phyloP scores from a whole-genome alignment of 768 basidiomycete species.

The Rhizopogon rudus region DNA sequence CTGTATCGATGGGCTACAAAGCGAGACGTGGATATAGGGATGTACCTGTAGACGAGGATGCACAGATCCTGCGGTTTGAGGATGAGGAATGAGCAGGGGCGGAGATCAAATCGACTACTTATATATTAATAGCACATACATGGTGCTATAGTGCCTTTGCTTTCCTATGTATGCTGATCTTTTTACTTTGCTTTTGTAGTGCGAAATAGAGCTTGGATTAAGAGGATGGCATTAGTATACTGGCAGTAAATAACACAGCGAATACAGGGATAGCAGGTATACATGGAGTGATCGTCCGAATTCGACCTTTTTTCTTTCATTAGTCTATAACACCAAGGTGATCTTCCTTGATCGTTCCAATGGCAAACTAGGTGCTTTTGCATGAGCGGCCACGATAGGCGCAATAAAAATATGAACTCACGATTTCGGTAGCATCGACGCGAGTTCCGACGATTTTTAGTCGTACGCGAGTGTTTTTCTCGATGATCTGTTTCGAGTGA shows the following conservation, averaged over 20 bases:
- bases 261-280: background rate
- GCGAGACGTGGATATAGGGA: conserved; percentile 67
- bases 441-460: conserved; percentile 98
- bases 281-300: background rate
- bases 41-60: conserved; percentile 82
- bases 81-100: conserved; percentile 53
- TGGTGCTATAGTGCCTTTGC: background rate
- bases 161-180: background rate
- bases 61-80: conserved; percentile 80
- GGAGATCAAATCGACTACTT: background rate
- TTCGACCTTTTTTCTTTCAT: background rate
- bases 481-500: conserved; percentile 60
- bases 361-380: conserved; percentile 68
- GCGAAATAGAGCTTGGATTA: background rate
- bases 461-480: conserved; percentile 88
- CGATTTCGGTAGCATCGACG: conserved; percentile 97
- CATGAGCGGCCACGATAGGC: background rate
- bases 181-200: background rate
- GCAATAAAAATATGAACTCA: conserved; percentile 34
- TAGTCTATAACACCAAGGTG: conserved; percentile 91
- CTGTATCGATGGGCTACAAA: conserved; percentile 32
- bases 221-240: background rate
- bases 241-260: background rate
- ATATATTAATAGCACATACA: background rate
- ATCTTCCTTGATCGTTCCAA: conserved; percentile 97